Evolutionary conservation across 2,329 filamentous ascomycete genomes (phyloP).

Genomic region (Colletotrichum caudatum): DNA sequence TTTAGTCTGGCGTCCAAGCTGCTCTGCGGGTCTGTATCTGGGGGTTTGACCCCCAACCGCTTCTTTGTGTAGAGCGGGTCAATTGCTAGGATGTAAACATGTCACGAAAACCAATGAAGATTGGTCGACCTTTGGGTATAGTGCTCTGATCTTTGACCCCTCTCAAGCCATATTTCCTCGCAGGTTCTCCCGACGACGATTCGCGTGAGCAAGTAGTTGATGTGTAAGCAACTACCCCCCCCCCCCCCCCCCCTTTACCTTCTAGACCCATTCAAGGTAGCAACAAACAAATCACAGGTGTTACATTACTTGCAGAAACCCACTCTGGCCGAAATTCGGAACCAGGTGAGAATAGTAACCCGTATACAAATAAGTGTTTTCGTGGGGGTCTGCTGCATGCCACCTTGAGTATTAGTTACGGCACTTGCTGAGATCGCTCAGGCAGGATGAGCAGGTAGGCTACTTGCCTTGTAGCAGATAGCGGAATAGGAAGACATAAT

Average conservation of each 20-base stretch:
- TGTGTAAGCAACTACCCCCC: not conserved
- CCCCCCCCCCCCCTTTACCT: not conserved
- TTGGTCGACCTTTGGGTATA: slow-evolving; percentile 3
- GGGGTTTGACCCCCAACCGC: slow-evolving; percentile 31
- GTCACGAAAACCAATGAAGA: not conserved
- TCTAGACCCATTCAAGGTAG: not conserved
- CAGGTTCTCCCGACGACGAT: slow-evolving; percentile 4
- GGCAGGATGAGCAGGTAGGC: too few species aligned
- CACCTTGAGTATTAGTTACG: too few species aligned
- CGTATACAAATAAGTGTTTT: not conserved
- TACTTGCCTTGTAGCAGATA: too few species aligned
- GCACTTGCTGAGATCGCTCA: too few species aligned
- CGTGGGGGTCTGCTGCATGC: slow-evolving; percentile 23
- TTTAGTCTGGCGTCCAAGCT: slow-evolving; percentile 16
- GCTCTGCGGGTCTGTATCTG: slow-evolving; percentile 29
- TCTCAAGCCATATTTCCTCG: slow-evolving; percentile 14
- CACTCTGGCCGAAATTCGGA: slow-evolving; percentile 18
- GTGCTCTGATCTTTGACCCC: not conserved
- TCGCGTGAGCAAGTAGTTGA: not conserved
- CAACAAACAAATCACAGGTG: slow-evolving; percentile 24
- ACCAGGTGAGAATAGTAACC: not conserved
- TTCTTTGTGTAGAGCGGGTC: slow-evolving; percentile 6
- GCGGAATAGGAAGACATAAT: too few species aligned
- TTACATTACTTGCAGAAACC: slow-evolving; percentile 20
- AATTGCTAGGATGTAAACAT: not conserved